Percentiles rank a stretch among this genome's conserved stretches.
These are phyloP conservation scores for Aureobasidium mangrovei DNA, from an alignment of 2,329 filamentous ascomycete species.

Conservation along the genomic window DNA sequence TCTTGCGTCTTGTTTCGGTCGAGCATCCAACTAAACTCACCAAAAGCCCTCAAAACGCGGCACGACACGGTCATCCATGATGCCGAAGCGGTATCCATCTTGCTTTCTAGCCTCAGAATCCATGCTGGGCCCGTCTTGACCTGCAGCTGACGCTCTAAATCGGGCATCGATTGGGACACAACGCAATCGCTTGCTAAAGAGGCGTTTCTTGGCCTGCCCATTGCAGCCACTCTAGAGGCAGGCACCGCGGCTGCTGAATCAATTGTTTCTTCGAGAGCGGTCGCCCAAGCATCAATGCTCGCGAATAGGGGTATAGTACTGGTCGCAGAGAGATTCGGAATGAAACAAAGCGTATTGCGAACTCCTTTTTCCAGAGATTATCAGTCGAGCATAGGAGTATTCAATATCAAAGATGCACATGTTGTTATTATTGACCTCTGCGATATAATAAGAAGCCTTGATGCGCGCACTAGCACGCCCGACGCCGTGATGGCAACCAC, in stretches of 20 bases:
- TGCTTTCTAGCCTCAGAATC: neutral
- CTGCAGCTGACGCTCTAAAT: constrained; percentile 3
- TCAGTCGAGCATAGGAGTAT: neutral
- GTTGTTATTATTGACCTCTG: neutral
- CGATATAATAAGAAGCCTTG: neutral
- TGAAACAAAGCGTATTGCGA: neutral
- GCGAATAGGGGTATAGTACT: neutral
- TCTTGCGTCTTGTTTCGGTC: neutral
- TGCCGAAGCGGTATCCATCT: neutral
- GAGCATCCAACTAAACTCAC: neutral
- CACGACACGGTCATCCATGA: neutral
- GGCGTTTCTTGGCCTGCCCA: constrained; percentile 8
- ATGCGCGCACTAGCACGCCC: constrained; percentile 4
- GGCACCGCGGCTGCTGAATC: constrained; percentile 4
- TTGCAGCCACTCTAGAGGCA: constrained; percentile 2
- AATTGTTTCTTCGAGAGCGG: neutral
- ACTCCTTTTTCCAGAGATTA: neutral
- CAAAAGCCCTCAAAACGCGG: neutral
- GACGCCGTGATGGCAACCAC: neutral
- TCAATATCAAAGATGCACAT: neutral
- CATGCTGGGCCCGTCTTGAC: constrained; percentile 6
- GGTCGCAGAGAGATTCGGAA: neutral
- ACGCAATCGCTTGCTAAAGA: neutral
- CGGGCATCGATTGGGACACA: neutral
- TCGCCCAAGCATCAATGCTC: neutral